Conservation (phyloP, 768 basidiomycete genomes). For the Trametes gibbosa region DNA sequence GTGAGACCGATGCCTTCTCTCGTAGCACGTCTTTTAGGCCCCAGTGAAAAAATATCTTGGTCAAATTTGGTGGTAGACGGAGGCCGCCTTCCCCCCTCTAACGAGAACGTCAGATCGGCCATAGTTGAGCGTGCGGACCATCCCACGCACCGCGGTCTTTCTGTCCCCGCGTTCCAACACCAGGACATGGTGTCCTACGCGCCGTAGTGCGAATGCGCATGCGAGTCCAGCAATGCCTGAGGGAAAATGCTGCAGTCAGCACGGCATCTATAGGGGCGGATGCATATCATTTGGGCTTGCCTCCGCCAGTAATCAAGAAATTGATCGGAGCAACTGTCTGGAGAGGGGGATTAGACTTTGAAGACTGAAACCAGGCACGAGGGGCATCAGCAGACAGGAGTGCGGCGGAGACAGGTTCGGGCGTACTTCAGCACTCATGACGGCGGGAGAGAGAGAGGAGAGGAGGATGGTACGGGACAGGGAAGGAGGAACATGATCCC, state of each 20-base stretch:
- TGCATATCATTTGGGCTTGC: conserved; percentile 5
- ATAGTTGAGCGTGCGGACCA: too few species aligned
- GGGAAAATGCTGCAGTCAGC: background rate
- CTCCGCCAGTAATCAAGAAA: conserved; percentile 33
- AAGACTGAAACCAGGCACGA: background rate
- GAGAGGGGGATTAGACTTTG: background rate
- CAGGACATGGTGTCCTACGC: conserved; percentile 32
- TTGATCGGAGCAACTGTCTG: conserved; percentile 25
- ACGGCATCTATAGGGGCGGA: background rate
- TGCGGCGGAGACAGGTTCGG: background rate
- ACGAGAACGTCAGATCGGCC: background rate
- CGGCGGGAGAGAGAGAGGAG: background rate
- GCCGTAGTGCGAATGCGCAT: conserved; percentile 30
- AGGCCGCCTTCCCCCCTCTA: conserved; percentile 26
- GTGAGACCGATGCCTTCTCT: conserved; percentile 22
- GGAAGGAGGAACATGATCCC: background rate
- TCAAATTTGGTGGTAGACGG: conserved; percentile 36
- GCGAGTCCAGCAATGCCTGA: conserved; percentile 34
- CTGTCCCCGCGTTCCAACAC: conserved; percentile 29
- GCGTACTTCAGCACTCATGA: conserved; percentile 9
- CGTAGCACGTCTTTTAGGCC: conserved; percentile 29
- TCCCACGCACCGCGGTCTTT: conserved; percentile 5
- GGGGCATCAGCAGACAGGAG: background rate
- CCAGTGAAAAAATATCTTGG: conserved; percentile 36
- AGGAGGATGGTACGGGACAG: background rate